A percentile compares a stretch with the other conserved stretches of the same genome.
Evolutionary conservation across 2,329 filamentous ascomycete species (phyloP).

Genomic region (Xylaria sp.): DNA sequence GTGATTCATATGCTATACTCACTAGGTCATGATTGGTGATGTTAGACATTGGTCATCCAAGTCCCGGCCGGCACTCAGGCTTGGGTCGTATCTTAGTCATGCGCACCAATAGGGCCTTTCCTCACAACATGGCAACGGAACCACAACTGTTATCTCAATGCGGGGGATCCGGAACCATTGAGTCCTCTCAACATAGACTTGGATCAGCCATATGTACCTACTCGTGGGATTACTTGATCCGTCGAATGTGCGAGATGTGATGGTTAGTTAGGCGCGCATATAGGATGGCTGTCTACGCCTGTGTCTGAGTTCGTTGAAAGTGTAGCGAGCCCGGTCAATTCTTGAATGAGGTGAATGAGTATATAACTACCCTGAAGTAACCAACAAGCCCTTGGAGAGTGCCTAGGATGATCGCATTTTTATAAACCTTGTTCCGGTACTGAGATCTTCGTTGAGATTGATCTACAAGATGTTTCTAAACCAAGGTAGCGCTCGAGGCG

Average conservation of each 20-base stretch:
- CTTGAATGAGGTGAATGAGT: not conserved
- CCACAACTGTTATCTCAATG: slow-evolving; percentile 4
- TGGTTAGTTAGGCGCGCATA: not conserved
- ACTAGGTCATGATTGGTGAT: slow-evolving; percentile 2
- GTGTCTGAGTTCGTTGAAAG: not conserved
- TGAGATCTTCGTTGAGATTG: not conserved
- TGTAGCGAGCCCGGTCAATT: not conserved
- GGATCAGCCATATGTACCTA: not conserved
- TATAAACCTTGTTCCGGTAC: too few species aligned
- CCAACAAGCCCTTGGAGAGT: too few species aligned
- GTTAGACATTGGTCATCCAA: not conserved
- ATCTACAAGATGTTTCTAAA: slow-evolving; percentile 6
- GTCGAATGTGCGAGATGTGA: not conserved
- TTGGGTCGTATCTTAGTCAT: slow-evolving; percentile 13
- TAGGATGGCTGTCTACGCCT: not conserved
- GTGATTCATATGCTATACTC: slow-evolving; percentile 6
- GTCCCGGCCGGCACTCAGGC: not conserved
- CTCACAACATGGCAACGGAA: slow-evolving; percentile 1
- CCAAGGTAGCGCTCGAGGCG: not conserved
- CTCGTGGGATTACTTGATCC: slow-evolving; percentile 19
- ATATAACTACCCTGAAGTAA: not conserved
- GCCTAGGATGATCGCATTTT: too few species aligned
- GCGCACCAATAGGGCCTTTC: slow-evolving; percentile 13
- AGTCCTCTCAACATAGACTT: not conserved
- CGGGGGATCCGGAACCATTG: slow-evolving; percentile 5